A percentile compares a stretch with the other conserved stretches of the same genome.
Evolutionary conservation across 768 basidiomycete species (phyloP).

Genomic region (Cubamyces lactineus): DNA sequence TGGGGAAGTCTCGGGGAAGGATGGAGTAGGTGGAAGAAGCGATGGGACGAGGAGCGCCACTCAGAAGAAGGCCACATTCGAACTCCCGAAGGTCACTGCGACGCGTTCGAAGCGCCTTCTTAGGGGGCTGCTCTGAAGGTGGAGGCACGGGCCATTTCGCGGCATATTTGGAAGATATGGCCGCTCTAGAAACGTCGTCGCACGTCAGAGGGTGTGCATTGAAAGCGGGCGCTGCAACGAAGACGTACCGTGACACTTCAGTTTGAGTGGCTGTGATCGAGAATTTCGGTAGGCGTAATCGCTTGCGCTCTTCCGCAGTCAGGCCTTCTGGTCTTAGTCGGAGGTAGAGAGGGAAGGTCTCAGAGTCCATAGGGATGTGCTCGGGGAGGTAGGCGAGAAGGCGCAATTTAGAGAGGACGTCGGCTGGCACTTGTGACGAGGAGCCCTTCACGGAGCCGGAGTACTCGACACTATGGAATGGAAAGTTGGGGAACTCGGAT

Average conservation of each 20-base stretch:
- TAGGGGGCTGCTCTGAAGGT: constrained; percentile 62
- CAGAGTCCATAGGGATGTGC: constrained; percentile 50
- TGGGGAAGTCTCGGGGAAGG: constrained; percentile 49
- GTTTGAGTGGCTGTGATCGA: constrained; percentile 60
- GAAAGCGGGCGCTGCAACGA: background rate
- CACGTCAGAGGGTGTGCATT: background rate
- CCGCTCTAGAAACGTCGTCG: constrained; percentile 38
- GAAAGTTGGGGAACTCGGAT: constrained; percentile 35
- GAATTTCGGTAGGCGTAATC: constrained; percentile 60
- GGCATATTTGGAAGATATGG: constrained; percentile 45
- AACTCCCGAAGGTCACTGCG: constrained; percentile 55
- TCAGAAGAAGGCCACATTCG: constrained; percentile 45
- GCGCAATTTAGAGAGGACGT: constrained; percentile 64
- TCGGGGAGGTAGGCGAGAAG: constrained; percentile 67
- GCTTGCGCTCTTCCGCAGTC: constrained; percentile 50
- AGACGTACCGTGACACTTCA: constrained; percentile 66
- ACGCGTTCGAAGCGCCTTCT: constrained; percentile 54
- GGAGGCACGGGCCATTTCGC: constrained; percentile 60
- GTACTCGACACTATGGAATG: constrained; percentile 40
- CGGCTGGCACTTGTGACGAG: constrained; percentile 46
- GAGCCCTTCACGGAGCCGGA: constrained; percentile 20
- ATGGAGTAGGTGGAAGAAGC: constrained; percentile 52
- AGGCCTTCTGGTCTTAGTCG: constrained; percentile 63
- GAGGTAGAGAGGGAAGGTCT: constrained; percentile 55
- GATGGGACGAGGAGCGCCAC: constrained; percentile 25